Evolutionary conservation across 495 filamentous ascomycete species (phyloP).

Genomic region (Daldinia loculata): DNA sequence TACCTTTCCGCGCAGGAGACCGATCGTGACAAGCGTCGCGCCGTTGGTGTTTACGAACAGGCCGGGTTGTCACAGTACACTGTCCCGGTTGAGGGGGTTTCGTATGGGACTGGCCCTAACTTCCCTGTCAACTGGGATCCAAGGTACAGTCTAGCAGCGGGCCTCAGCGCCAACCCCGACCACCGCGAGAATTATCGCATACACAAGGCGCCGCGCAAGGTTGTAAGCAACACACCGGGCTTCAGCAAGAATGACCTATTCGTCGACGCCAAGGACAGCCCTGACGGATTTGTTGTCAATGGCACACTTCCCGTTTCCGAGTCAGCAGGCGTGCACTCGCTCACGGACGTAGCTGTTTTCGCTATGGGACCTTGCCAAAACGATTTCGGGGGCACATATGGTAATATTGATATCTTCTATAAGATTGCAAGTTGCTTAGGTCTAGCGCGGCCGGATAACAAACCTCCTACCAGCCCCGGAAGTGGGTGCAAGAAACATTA

Average conservation of each 20-base stretch:
- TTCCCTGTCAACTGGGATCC: slow-evolving; percentile 82
- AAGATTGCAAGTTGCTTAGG: slow-evolving; percentile 75
- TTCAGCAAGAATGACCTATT: slow-evolving; percentile 56
- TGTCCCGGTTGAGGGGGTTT: slow-evolving; percentile 49
- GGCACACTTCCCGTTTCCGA: slow-evolving; percentile 68
- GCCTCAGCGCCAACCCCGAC: slow-evolving; percentile 70
- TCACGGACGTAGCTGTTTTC: slow-evolving; percentile 80
- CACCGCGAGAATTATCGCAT: slow-evolving; percentile 72
- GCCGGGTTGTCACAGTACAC: slow-evolving; percentile 77
- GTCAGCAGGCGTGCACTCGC: slow-evolving; percentile 71
- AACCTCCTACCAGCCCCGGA: slow-evolving; percentile 51
- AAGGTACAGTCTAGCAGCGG: slow-evolving; percentile 74
- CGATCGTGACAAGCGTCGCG: slow-evolving; percentile 70
- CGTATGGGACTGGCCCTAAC: slow-evolving; percentile 69
- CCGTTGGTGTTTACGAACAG: slow-evolving; percentile 71
- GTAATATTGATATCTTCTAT: slow-evolving; percentile 76
- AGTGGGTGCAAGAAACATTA: slow-evolving; percentile 51
- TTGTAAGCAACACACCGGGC: slow-evolving; percentile 58
- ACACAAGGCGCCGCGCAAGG: slow-evolving; percentile 63
- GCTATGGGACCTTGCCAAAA: slow-evolving; percentile 77
- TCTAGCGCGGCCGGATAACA: slow-evolving; percentile 50
- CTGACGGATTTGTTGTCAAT: slow-evolving; percentile 71
- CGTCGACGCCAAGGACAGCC: slow-evolving; percentile 68
- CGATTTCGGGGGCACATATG: slow-evolving; percentile 72
- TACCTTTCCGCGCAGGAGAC: slow-evolving; percentile 67